A percentile compares a stretch with the other conserved stretches of the same genome.
These are phyloP conservation scores for Adansonia gregorii DNA, from an alignment of 441 rosid genomes.

Conservation along the genomic window DNA sequence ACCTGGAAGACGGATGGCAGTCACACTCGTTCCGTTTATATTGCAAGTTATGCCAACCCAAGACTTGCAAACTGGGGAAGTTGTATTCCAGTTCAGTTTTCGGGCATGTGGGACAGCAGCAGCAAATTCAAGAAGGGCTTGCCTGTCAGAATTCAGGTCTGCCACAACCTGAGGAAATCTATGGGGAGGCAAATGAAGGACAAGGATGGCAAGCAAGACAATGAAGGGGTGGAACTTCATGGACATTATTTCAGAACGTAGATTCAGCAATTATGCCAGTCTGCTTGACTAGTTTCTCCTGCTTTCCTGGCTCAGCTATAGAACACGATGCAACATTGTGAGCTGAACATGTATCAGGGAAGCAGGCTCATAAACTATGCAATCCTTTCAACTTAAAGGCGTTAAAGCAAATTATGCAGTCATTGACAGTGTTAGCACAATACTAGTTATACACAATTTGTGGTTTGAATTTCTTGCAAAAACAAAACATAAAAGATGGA, in stretches of 20 bases:
- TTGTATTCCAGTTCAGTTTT: conserved; percentile 60
- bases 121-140: conserved; percentile 63
- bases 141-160: conserved; percentile 56
- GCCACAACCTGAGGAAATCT: conserved; percentile 30
- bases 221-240: conserved; percentile 42
- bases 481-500: background rate
- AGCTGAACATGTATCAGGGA: conserved; percentile 8
- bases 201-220: conserved; percentile 30
- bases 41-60: conserved; percentile 67
- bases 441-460: background rate
- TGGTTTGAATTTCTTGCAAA: background rate
- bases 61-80: conserved; percentile 50
- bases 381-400: background rate
- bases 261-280: conserved; percentile 13
- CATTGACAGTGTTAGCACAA: background rate
- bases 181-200: conserved; percentile 29
- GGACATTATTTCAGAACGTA: background rate
- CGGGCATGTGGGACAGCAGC: conserved; percentile 53
- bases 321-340: conserved; percentile 21
- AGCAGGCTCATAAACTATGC: background rate
- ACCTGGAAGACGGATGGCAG: conserved; percentile 58
- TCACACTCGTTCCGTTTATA: conserved; percentile 36
- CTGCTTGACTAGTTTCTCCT: conserved; percentile 23
- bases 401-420: background rate
- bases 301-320: conserved; percentile 31